phyloP scores from a whole-genome alignment of 805 yeast genomes.

The Metschnikowia rubicola region DNA sequence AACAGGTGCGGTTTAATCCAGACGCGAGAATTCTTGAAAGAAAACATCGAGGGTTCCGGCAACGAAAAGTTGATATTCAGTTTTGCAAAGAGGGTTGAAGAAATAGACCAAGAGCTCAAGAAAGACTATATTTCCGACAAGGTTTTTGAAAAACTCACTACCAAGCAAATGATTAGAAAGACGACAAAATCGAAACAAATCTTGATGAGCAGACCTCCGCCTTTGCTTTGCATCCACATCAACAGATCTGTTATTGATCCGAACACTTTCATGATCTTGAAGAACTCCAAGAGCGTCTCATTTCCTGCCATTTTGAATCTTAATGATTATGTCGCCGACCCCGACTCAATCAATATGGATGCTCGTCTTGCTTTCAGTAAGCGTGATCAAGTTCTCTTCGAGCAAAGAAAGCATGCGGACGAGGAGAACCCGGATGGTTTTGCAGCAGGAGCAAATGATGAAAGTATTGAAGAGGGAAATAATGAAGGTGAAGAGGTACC shows the following conservation, averaged over 20 bases:
- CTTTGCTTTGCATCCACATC: constrained; percentile 78
- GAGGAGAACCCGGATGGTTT: neutral
- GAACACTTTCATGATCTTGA: constrained; percentile 73
- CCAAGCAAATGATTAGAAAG: constrained; percentile 69
- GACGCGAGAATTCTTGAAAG: constrained; percentile 48
- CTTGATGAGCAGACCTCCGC: constrained; percentile 76
- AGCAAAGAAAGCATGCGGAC: no score
- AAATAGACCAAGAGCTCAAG: constrained; percentile 45
- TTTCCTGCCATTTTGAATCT: constrained; percentile 71
- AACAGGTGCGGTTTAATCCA: constrained; percentile 81
- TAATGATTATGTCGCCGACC: constrained; percentile 64
- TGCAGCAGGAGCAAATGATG: neutral
- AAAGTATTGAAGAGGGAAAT: neutral
- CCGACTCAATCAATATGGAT: constrained; percentile 69
- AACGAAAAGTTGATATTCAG: constrained; percentile 28
- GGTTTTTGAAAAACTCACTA: constrained; percentile 67
- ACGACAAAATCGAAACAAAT: constrained; percentile 83
- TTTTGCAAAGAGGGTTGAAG: constrained; percentile 28
- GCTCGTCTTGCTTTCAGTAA: constrained; percentile 74
- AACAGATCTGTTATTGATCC: constrained; percentile 94
- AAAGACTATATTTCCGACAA: constrained; percentile 78
- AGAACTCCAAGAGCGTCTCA: constrained; percentile 77
- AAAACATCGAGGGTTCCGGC: constrained; percentile 41
- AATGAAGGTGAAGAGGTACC: neutral
- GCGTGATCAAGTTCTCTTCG: constrained; percentile 37